Conservation (phyloP, 768 basidiomycete species). For the Nevesoporus exiguus region DNA sequence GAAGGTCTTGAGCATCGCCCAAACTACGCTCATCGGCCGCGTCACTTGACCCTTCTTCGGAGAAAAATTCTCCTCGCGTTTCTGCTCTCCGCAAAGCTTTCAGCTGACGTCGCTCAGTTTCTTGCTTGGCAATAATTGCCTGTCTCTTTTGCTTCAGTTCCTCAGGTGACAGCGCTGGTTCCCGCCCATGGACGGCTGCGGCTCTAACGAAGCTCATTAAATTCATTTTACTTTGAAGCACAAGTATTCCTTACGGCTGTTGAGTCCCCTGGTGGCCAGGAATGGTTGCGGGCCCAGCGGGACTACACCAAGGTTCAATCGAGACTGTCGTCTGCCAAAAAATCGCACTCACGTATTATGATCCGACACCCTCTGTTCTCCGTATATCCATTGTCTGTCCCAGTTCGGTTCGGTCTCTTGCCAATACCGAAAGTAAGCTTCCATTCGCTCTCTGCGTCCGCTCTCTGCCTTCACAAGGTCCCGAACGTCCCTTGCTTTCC, state of each 20-base stretch:
- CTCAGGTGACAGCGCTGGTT: conserved; percentile 1
- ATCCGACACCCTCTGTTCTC: conserved; percentile 5
- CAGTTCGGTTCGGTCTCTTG: conserved; percentile 21
- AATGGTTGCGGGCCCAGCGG: not conserved
- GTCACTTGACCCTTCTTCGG: not conserved
- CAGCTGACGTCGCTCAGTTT: conserved; percentile 13
- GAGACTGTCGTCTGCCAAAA: not conserved
- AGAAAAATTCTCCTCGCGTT: not conserved
- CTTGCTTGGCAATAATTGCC: conserved; percentile 12
- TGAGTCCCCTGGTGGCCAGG: not conserved
- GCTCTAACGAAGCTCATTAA: not conserved
- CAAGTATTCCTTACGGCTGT: conserved; percentile 8
- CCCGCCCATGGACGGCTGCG: not conserved
- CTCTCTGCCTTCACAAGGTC: conserved; percentile 21
- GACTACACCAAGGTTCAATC: not conserved
- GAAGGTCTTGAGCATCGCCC: not conserved
- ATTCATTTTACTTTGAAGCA: not conserved
- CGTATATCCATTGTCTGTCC: conserved; percentile 27
- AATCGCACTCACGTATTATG: not conserved
- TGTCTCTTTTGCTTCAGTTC: conserved; percentile 6
- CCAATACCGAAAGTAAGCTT: conserved; percentile 29
- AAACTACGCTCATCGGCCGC: not conserved
- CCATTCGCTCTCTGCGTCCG: conserved; percentile 27
- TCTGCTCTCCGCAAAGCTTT: not conserved
- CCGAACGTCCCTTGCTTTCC: conserved; percentile 22